These are phyloP conservation scores for Avicennia marina DNA, from an alignment of 257 asterid genomes.

Conservation along the genomic window DNA sequence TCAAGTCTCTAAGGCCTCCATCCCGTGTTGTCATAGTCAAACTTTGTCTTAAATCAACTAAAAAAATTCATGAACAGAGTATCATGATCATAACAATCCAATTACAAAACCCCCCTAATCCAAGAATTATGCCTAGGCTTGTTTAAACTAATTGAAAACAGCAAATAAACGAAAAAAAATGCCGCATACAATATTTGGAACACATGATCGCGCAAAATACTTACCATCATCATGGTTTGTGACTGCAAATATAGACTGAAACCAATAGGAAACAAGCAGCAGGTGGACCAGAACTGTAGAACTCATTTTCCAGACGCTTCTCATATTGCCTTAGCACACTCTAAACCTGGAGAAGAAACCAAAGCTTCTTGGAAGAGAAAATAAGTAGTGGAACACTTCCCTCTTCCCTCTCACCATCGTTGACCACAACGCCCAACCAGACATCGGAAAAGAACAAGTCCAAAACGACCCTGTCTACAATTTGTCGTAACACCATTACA, in stretches of 20 bases:
- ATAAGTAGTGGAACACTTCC: constrained; percentile 2
- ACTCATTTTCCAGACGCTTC: constrained; percentile 35
- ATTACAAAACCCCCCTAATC: not conserved
- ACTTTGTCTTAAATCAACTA: not conserved
- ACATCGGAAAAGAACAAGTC: constrained; percentile 26
- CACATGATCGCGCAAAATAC: constrained; percentile 24
- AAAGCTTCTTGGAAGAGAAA: constrained; percentile 6
- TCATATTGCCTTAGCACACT: not conserved
- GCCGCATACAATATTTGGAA: no score
- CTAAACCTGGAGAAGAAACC: constrained; percentile 17
- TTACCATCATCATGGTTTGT: constrained; percentile 56
- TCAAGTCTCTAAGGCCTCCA: not conserved
- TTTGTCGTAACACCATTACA: not conserved
- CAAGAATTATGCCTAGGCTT: not conserved
- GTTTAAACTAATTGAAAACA: not conserved
- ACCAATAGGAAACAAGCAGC: constrained; percentile 33
- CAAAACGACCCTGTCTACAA: constrained; percentile 28
- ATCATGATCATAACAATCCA: constrained; percentile 6
- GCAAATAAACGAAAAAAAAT: not conserved
- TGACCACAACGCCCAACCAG: constrained; percentile 39
- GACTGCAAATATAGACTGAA: constrained; percentile 28
- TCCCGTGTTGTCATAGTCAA: not conserved
- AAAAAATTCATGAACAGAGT: not conserved
- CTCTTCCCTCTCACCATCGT: constrained; percentile 1
- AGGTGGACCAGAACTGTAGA: constrained; percentile 23